Conservation (phyloP, 768 basidiomycete genomes). For the Podaxis mareebaensis region DNA sequence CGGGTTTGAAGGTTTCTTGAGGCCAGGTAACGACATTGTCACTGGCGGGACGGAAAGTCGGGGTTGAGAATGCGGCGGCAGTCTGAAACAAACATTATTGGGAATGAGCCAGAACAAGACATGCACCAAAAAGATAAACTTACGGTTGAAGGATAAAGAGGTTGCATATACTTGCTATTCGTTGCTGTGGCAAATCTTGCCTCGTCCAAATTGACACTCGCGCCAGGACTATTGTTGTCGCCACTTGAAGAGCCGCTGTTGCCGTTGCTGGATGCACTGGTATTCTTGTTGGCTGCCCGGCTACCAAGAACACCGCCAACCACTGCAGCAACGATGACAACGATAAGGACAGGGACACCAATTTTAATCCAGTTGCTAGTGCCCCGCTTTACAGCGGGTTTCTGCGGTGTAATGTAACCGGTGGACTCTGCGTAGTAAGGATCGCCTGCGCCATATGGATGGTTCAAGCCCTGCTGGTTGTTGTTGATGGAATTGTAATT, state of each 20-base stretch:
- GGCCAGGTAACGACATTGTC: constrained; percentile 64
- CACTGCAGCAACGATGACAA: constrained; percentile 66
- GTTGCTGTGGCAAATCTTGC: constrained; percentile 79
- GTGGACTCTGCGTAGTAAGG: constrained; percentile 65
- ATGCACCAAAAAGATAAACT: constrained; percentile 34
- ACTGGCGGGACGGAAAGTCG: constrained; percentile 68
- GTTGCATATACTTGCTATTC: constrained; percentile 75
- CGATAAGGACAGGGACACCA: constrained; percentile 64
- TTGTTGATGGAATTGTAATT: constrained; percentile 12
- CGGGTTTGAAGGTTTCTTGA: constrained; percentile 70
- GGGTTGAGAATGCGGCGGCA: constrained; percentile 63
- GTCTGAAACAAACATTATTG: constrained; percentile 47
- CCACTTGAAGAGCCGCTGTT: constrained; percentile 42
- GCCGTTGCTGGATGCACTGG: constrained; percentile 34
- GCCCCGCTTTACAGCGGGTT: constrained; percentile 44
- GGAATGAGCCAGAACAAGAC: background rate
- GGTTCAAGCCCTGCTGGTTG: constrained; percentile 11
- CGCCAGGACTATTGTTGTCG: constrained; percentile 54
- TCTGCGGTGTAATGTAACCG: constrained; percentile 59
- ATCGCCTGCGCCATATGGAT: constrained; percentile 44
- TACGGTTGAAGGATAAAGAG: constrained; percentile 87
- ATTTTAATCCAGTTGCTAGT: constrained; percentile 75
- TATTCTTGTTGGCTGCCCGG: constrained; percentile 42
- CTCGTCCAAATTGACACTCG: constrained; percentile 57
- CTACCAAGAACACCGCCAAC: constrained; percentile 82